Conservation (phyloP, 176 grass and related monocot genomes). For the Eremochloa ophiuroides region DNA sequence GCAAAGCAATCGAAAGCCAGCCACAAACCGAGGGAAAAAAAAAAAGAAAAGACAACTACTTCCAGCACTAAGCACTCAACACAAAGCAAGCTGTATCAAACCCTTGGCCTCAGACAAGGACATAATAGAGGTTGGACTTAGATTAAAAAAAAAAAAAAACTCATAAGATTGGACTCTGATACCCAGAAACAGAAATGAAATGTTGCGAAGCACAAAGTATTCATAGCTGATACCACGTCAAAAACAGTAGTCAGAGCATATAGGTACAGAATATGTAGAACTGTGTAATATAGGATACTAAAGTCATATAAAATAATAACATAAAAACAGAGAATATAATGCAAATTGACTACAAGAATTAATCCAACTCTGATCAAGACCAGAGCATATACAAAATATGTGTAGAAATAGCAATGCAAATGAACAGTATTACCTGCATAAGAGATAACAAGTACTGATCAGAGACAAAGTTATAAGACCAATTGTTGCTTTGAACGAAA, state of each 20-base stretch:
- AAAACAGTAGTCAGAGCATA: background rate
- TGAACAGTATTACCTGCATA: too few species aligned
- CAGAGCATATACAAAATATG: background rate
- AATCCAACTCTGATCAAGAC: slow-evolving; percentile 8
- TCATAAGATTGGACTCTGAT: background rate
- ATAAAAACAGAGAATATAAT: slow-evolving; percentile 2
- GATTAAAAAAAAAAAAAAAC: too few species aligned
- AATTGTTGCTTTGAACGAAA: slow-evolving; percentile 66
- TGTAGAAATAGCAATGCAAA: too few species aligned
- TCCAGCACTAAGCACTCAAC: background rate
- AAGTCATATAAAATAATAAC: background rate
- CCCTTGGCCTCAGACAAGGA: background rate
- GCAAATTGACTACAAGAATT: slow-evolving; percentile 11
- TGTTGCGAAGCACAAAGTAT: background rate
- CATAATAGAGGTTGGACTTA: background rate
- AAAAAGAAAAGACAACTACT: background rate
- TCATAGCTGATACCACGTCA: background rate
- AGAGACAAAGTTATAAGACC: slow-evolving; percentile 60
- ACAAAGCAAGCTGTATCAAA: background rate
- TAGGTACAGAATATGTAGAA: background rate
- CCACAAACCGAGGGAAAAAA: background rate
- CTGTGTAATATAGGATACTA: background rate
- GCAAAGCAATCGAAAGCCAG: background rate
- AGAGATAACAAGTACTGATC: too few species aligned
- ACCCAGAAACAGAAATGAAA: background rate